Conservation (phyloP, 257 asterid species). For the Solanum microdontum region DNA sequence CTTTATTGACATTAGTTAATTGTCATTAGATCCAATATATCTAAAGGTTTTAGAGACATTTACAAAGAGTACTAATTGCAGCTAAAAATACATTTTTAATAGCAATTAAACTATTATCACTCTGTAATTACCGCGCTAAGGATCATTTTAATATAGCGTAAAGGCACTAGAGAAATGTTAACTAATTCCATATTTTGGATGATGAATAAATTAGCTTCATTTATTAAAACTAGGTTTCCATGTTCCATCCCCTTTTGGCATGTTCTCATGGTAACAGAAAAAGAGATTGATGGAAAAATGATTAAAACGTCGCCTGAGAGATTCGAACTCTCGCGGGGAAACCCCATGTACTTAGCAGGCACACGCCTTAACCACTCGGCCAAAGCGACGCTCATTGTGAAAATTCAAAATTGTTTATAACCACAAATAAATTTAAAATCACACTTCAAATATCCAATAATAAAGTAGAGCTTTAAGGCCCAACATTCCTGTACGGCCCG, state of each 20-base stretch:
- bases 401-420: too few species aligned
- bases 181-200: background rate
- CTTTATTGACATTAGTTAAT: too few species aligned
- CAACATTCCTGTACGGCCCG: background rate
- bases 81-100: too few species aligned
- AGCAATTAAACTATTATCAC: too few species aligned
- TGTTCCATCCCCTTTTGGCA: too few species aligned
- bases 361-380: constrained; percentile 80
- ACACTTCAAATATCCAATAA: background rate
- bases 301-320: constrained; percentile 73
- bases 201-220: background rate
- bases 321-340: constrained; percentile 99
- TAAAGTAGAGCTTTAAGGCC: background rate
- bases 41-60: background rate
- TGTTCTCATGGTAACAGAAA: too few species aligned
- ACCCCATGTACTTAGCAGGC: constrained; percentile 62
- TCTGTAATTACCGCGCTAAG: too few species aligned
- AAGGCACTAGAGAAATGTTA: background rate
- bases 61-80: too few species aligned
- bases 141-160: too few species aligned
- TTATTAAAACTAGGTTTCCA: too few species aligned
- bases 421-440: accelerated
- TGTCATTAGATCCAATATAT: too few species aligned
- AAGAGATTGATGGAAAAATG: background rate
- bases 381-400: constrained; percentile 29